Percentiles rank a stretch among this genome's conserved stretches.
Evolutionary conservation across 805 yeast species (phyloP).

Genomic region (Babjeviella inositovora): DNA sequence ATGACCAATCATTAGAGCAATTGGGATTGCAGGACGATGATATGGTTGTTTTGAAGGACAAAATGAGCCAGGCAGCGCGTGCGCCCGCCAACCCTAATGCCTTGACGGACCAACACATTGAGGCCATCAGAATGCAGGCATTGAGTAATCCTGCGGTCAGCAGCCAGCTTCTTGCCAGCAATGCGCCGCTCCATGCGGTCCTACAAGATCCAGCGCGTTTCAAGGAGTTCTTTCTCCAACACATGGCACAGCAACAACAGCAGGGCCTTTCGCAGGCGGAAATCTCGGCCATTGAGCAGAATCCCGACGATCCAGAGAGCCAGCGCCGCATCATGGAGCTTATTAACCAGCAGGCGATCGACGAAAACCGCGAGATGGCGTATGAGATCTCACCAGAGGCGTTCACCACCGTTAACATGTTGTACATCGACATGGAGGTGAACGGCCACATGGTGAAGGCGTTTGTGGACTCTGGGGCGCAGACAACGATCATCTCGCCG

Average conservation of each 20-base stretch:
- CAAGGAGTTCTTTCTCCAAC: slow-evolving; percentile 16
- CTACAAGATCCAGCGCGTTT: slow-evolving; percentile 33
- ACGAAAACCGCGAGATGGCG: slow-evolving; percentile 68
- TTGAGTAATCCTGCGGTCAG: slow-evolving; percentile 20
- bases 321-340: slow-evolving; percentile 51
- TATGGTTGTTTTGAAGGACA: slow-evolving; percentile 24
- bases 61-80: slow-evolving; percentile 13
- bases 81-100: slow-evolving; percentile 5
- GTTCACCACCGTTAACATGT: slow-evolving; percentile 71
- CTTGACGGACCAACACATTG: slow-evolving; percentile 17
- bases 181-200: slow-evolving; percentile 30
- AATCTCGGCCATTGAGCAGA: slow-evolving; percentile 31
- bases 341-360: slow-evolving; percentile 56
- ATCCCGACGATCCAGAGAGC: slow-evolving; percentile 59
- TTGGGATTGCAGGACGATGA: slow-evolving; percentile 42
- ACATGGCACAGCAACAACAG: slow-evolving; percentile 15
- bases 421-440: slow-evolving; percentile 62
- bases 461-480: slow-evolving; percentile 95
- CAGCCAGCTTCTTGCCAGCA: slow-evolving; percentile 14
- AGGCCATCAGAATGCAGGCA: slow-evolving; percentile 30
- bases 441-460: slow-evolving; percentile 79
- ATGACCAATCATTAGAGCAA: slow-evolving; percentile 20
- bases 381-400: slow-evolving; percentile 83
- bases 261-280: slow-evolving; percentile 27
- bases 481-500: slow-evolving; percentile 71